Evolutionary conservation across 2,329 filamentous ascomycete species (phyloP).

Genomic region (Ceratocystis cubensis): DNA sequence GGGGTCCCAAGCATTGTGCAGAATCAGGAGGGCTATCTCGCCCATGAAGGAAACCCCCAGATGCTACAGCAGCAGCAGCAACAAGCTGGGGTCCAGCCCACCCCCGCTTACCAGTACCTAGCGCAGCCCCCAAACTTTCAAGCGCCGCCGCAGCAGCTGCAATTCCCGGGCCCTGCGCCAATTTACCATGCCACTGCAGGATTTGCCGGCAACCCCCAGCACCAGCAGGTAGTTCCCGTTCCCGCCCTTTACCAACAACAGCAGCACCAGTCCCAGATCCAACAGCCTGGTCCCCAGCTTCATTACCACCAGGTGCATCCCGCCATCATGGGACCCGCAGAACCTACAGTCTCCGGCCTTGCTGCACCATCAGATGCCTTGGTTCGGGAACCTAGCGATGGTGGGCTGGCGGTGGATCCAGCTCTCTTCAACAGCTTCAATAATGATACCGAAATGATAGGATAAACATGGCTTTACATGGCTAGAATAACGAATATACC

Average conservation of each 20-base stretch:
- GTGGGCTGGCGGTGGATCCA: not conserved
- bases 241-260: not conserved
- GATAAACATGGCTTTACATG: not conserved
- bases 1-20: not conserved
- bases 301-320: not conserved
- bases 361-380: too few relatives aligned
- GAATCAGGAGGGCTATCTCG: not conserved
- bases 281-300: not conserved
- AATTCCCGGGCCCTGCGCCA: not conserved
- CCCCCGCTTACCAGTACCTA: too few relatives aligned
- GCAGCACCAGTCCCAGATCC: slow-evolving; percentile 6
- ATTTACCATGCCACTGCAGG: not conserved
- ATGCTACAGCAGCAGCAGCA: not conserved
- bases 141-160: too few relatives aligned
- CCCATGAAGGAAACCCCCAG: not conserved
- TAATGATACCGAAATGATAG: slow-evolving; percentile 8
- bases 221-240: not conserved
- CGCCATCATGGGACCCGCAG: too few relatives aligned
- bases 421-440: not conserved
- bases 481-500: not conserved
- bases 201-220: not conserved
- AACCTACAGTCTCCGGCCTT: too few relatives aligned
- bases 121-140: too few relatives aligned
- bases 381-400: not conserved
- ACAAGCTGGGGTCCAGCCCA: not conserved